Evolutionary conservation across 2,329 filamentous ascomycete species (phyloP), one percentile per base, ranked within the genome.

Genomic region (Penicillium nordicum): DNA sequence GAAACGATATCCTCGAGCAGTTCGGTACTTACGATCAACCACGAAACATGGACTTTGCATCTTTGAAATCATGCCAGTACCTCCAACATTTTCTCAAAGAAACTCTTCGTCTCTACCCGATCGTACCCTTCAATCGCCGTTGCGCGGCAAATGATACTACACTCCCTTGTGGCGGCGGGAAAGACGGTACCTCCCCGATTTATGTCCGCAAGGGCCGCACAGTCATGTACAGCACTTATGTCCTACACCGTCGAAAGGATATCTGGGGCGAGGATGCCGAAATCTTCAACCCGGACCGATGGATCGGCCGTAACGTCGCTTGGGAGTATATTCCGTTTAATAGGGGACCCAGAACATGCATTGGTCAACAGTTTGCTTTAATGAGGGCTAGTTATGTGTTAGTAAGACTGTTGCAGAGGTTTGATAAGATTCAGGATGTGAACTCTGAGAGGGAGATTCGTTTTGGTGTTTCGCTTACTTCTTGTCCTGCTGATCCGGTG

Each of bases 1-100:
- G 89, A 12, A 72, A 76, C 36, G 89, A 93, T 73, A 89, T 94
- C 64, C 72, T 86, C 27, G 72, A 80, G 3, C 77, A 78, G 0
- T 81, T 95, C 4, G 90, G 90, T 1, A 47, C 29, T 57, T 45
- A 57, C 53, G 23, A 53, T 63, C 48, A 65, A n/a, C 46, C 41
- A 62, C 34, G 57, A 58, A 53, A 54, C 57, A 34, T 45, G 21
- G 21, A 25, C 12, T 41, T 41, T 41, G 7, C 40, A 3, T 41
- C 40, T 25, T 41, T 41, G 40, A 23, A 16, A 41, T 41, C 40
- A 25, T 41, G 21, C 18, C 34, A 42, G 23, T 54, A 54, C 29
- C 51, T 54, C 34, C 34, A 43, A 16, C 27, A 54, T 18, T 48
- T 36, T 18, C 18, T 37, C 4, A 48, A 48, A 16, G 32, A 48